phyloP scores from a whole-genome alignment of 2,329 filamentous ascomycete species.

The Sphaerulina vaccinii region DNA sequence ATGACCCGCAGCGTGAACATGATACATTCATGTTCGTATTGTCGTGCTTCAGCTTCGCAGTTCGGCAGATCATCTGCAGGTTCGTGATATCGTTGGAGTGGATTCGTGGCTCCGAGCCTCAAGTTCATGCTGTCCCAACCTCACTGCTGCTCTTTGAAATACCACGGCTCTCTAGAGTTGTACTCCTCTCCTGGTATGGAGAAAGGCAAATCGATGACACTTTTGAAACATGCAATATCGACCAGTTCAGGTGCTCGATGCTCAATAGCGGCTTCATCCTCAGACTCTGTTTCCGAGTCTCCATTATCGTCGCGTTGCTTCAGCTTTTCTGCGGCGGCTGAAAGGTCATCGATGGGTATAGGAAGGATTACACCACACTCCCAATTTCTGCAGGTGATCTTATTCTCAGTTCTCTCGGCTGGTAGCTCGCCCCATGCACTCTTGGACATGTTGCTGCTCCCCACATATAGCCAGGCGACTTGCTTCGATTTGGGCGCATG shows the following conservation, averaged over 20 bases:
- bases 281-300: constrained; percentile 23
- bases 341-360: neutral
- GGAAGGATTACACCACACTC: constrained; percentile 77
- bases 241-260: constrained; percentile 1
- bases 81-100: neutral
- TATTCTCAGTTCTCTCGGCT: constrained; percentile 67
- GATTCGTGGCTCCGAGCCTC: neutral
- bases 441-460: constrained; percentile 88
- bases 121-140: neutral
- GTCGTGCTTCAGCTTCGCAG: neutral
- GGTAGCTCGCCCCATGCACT: constrained; percentile 86
- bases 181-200: constrained; percentile 57
- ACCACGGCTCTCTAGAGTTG: constrained; percentile 47
- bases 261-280: constrained; percentile 11
- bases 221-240: constrained; percentile 50
- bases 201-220: constrained; percentile 64
- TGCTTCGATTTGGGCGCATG: constrained; percentile 25
- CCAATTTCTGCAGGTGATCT: constrained; percentile 87
- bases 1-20: neutral
- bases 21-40: neutral
- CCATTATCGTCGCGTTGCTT: constrained; percentile 14
- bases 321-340: neutral
- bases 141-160: constrained; percentile 34
- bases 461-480: constrained; percentile 76
- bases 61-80: neutral